These are phyloP conservation scores for Acacia concinna DNA, from an alignment of 331 rosid species.

Conservation along the genomic window DNA sequence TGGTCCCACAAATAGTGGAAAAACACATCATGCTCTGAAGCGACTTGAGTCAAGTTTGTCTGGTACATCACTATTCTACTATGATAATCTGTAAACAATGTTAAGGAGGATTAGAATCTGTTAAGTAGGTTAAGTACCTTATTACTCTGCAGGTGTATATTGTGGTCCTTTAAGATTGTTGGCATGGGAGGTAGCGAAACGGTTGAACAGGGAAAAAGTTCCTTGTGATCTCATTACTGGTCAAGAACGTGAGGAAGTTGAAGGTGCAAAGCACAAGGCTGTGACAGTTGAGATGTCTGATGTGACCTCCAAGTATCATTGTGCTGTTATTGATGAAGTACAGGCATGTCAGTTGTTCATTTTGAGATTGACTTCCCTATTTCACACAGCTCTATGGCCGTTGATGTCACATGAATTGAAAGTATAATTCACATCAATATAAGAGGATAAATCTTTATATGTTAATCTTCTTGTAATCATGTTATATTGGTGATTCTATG, in stretches of 20 bases:
- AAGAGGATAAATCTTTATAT: conserved; percentile 1
- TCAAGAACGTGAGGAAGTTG: conserved; percentile 85
- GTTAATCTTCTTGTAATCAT: conserved; percentile 19
- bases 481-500: background rate
- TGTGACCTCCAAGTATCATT: conserved; percentile 62
- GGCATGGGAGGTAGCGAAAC: conserved; percentile 96
- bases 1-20: conserved; percentile 98
- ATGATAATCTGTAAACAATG: conserved; percentile 9
- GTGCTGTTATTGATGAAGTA: conserved; percentile 91
- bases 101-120: conserved; percentile 19
- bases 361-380: conserved; percentile 30
- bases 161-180: conserved; percentile 96
- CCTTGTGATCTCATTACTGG: conserved; percentile 89
- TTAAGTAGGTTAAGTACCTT: conserved; percentile 21
- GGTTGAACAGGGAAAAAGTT: conserved; percentile 86
- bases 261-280: conserved; percentile 86
- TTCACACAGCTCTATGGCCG: conserved; percentile 12
- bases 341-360: conserved; percentile 63
- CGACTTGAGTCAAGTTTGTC: conserved; percentile 76
- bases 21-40: conserved; percentile 90
- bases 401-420: conserved; percentile 18
- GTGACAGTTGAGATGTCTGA: conserved; percentile 98
- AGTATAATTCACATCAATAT: conserved; percentile 20
- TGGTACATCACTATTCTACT: conserved; percentile 51
- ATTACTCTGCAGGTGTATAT: conserved; percentile 66